Percentiles rank a stretch among this genome's conserved stretches.
Conservation (phyloP, 768 basidiomycete genomes). For the Phanerodontia chrysosporium region DNA sequence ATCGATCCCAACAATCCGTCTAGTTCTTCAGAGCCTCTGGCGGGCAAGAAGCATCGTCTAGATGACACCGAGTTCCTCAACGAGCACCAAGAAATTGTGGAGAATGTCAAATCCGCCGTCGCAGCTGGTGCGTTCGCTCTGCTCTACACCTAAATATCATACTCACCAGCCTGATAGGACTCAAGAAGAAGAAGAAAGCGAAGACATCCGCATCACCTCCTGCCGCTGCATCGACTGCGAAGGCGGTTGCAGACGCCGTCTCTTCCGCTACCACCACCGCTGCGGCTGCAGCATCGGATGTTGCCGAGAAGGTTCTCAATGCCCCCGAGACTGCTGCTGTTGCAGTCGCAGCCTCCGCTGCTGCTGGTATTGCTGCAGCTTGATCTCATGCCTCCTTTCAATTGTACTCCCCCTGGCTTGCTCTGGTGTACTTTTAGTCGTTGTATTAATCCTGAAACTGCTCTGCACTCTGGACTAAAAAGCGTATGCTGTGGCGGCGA, state of each 20-base stretch:
- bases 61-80: conserved; percentile 93
- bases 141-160: neutral
- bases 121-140: conserved; percentile 54
- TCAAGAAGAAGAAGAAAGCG: conserved; percentile 75
- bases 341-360: conserved; percentile 12
- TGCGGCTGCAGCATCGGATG: conserved; percentile 12
- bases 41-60: conserved; percentile 82
- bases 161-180: conserved; percentile 34
- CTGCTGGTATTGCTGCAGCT: conserved; percentile 8
- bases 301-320: conserved; percentile 20
- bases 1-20: conserved; percentile 40
- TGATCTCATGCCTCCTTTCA: neutral
- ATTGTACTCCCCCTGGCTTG: no score
- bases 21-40: conserved; percentile 41
- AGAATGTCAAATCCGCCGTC: conserved; percentile 89
- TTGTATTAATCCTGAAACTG: no score
- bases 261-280: conserved; percentile 10
- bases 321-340: conserved; percentile 17
- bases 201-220: conserved; percentile 32
- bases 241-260: conserved; percentile 5
- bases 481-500: no score
- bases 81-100: conserved; percentile 86
- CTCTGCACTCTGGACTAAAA: no score
- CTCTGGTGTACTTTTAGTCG: no score
- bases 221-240: neutral